These are phyloP conservation scores for Epichloe amarillans DNA, from an alignment of 2,329 filamentous ascomycete genomes.

Conservation along the genomic window DNA sequence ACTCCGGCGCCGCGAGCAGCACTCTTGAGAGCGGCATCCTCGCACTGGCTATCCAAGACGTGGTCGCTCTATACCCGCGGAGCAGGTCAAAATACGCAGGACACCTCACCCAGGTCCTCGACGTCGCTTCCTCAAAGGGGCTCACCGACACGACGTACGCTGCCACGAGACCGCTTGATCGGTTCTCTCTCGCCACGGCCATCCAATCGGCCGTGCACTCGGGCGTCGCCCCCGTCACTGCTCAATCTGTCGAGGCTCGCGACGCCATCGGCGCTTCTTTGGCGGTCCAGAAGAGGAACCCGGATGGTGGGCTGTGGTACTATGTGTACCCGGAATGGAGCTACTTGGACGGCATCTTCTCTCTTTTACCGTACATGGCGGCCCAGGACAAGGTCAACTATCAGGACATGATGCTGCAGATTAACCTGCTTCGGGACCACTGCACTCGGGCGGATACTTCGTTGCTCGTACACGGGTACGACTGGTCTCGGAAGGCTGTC, in stretches of 20 bases:
- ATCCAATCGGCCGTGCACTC: slow-evolving; percentile 5
- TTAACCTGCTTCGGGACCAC: slow-evolving; percentile 8
- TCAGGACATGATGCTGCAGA: slow-evolving; percentile 11
- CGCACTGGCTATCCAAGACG: slow-evolving; percentile 9
- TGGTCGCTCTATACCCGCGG: slow-evolving; percentile 8
- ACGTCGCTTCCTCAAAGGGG: slow-evolving; percentile 4
- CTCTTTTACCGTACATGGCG: slow-evolving; percentile 27
- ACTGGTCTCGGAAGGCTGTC: slow-evolving; percentile 30
- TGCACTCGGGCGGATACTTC: slow-evolving; percentile 1
- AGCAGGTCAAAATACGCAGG: slow-evolving; percentile 1
- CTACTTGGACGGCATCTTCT: slow-evolving; percentile 41
- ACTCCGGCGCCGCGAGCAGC: slow-evolving; percentile 10
- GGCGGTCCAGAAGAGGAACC: slow-evolving; percentile 15
- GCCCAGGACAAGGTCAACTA: slow-evolving; percentile 6
- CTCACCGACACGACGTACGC: slow-evolving; percentile 7
- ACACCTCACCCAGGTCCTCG: slow-evolving; percentile 9
- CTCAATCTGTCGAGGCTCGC: slow-evolving; percentile 1
- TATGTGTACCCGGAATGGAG: slow-evolving; percentile 35
- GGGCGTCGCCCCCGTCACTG: slow-evolving; percentile 4
- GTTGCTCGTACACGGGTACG: slow-evolving; percentile 36
- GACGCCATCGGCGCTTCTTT: slow-evolving; percentile 11
- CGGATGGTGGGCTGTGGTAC: slow-evolving; percentile 24
- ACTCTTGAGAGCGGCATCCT: slow-evolving; percentile 13
- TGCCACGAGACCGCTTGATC: slow-evolving; percentile 11
- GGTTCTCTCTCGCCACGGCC: slow-evolving; percentile 11